Evolutionary conservation across 345 rosid species (phyloP).

Genomic region (Sonneratia alba): DNA sequence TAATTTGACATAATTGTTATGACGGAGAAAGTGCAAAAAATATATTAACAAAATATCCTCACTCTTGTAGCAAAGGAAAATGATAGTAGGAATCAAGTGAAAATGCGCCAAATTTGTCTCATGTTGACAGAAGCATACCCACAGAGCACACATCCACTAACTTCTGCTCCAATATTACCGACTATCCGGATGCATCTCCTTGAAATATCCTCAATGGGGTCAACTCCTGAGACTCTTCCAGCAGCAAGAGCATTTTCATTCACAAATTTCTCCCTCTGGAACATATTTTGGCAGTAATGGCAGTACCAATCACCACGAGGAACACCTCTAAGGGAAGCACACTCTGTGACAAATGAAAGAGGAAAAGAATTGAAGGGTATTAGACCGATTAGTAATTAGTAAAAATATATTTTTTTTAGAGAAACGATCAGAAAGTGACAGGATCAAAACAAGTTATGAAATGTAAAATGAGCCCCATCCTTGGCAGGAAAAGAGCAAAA

Average conservation of each 20-base stretch:
- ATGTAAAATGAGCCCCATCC: not conserved
- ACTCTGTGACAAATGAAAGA: constrained; percentile 37
- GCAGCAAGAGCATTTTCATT: constrained; percentile 72
- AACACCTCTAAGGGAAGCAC: constrained; percentile 53
- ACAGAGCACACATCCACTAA: constrained; percentile 88
- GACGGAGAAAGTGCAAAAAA: not conserved
- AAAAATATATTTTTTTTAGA: not conserved
- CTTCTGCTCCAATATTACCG: constrained; percentile 57
- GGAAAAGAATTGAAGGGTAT: constrained; percentile 16
- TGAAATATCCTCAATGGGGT: constrained; percentile 68
- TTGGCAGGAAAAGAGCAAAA: not conserved
- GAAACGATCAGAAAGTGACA: not conserved
- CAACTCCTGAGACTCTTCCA: constrained; percentile 74
- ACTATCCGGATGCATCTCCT: constrained; percentile 89
- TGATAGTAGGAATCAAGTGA: not conserved
- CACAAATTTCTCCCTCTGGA: constrained; percentile 51
- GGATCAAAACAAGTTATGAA: not conserved
- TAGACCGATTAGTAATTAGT: not conserved
- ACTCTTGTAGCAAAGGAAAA: not conserved
- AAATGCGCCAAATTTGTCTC: not conserved
- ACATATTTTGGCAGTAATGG: constrained; percentile 62
- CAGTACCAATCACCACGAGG: constrained; percentile 92
- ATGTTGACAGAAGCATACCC: constrained; percentile 35
- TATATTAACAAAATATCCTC: not conserved
- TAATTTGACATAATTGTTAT: not conserved